phyloP scores from a whole-genome alignment of 2,329 filamentous ascomycete species.

The Sphaerostilbella broomeana region DNA sequence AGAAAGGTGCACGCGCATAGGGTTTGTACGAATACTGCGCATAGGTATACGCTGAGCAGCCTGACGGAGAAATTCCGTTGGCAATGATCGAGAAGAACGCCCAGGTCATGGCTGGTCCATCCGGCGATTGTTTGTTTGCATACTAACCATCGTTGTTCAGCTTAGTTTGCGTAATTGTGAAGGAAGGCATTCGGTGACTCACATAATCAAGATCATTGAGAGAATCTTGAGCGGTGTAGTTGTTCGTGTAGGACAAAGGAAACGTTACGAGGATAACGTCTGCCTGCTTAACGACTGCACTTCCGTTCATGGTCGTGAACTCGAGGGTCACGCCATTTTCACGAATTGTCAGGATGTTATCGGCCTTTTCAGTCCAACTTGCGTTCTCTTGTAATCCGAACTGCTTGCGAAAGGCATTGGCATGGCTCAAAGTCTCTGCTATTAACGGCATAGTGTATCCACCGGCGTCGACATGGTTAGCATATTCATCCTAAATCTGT shows the following conservation, averaged over 20 bases:
- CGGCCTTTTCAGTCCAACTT: constrained; percentile 26
- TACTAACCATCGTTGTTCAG: no score
- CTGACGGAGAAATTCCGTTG: constrained; percentile 57
- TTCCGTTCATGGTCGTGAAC: constrained; percentile 60
- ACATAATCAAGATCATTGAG: constrained; percentile 20
- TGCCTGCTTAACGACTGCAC: constrained; percentile 60
- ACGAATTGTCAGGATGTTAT: constrained; percentile 16
- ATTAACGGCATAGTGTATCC: constrained; percentile 62
- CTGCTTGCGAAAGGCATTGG: constrained; percentile 50
- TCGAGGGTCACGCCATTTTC: constrained; percentile 49
- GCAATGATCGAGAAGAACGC: constrained; percentile 62
- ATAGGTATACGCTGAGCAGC: constrained; percentile 63
- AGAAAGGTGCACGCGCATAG: constrained; percentile 61
- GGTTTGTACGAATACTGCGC: constrained; percentile 55
- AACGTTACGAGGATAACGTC: constrained; percentile 62
- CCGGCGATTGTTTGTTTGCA: constrained; percentile 32
- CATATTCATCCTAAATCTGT: constrained; percentile 52
- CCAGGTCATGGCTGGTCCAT: constrained; percentile 69
- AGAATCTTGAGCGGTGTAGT: constrained; percentile 16
- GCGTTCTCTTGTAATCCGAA: constrained; percentile 49
- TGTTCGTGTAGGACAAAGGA: constrained; percentile 52
- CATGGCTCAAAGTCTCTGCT: constrained; percentile 45
- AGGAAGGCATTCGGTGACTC: no score
- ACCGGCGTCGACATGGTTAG: constrained; percentile 60
- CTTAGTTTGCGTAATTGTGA: no score